phyloP scores from a whole-genome alignment of 495 filamentous ascomycete genomes.

The Darksidea phi region DNA sequence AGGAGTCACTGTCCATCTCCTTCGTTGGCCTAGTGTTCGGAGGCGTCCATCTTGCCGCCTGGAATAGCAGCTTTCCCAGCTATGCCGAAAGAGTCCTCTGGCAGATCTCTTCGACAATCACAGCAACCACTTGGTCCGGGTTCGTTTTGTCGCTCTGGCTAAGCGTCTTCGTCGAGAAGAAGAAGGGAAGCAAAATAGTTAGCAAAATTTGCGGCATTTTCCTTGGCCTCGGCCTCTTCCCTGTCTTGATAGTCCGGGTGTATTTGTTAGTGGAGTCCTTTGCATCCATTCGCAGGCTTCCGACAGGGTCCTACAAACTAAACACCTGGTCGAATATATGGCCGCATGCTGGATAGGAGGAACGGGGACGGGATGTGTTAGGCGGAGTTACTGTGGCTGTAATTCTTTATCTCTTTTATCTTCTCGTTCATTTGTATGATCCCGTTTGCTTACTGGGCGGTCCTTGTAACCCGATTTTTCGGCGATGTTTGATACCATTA shows the following conservation, averaged over 20 bases:
- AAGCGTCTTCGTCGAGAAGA: not conserved
- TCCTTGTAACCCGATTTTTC: too few relatives aligned
- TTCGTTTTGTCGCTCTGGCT: slow-evolving; percentile 11
- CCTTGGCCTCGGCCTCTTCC: slow-evolving; percentile 4
- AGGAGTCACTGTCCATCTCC: not conserved
- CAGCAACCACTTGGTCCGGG: slow-evolving; percentile 2
- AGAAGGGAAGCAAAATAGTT: not conserved
- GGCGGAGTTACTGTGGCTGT: too few relatives aligned
- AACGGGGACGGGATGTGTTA: too few relatives aligned
- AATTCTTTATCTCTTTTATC: too few relatives aligned
- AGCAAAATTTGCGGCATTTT: slow-evolving; percentile 5
- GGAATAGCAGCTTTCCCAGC: slow-evolving; percentile 8
- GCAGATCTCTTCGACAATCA: slow-evolving; percentile 5
- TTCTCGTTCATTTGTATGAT: too few relatives aligned
- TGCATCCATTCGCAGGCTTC: slow-evolving; percentile 10
- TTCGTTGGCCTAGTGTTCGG: slow-evolving; percentile 6
- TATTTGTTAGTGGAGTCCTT: slow-evolving; percentile 6
- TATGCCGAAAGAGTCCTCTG: slow-evolving; percentile 7
- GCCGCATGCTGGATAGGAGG: slow-evolving; percentile 11
- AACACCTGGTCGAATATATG: slow-evolving; percentile 11
- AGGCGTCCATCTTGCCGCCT: slow-evolving; percentile 13
- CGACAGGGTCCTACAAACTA: not conserved
- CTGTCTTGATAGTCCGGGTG: slow-evolving; percentile 1
- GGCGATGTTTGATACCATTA: too few relatives aligned
- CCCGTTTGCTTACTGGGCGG: too few relatives aligned